These are phyloP conservation scores for Albifimbria verrucaria DNA, from an alignment of 2,329 filamentous ascomycete genomes.

Conservation along the genomic window DNA sequence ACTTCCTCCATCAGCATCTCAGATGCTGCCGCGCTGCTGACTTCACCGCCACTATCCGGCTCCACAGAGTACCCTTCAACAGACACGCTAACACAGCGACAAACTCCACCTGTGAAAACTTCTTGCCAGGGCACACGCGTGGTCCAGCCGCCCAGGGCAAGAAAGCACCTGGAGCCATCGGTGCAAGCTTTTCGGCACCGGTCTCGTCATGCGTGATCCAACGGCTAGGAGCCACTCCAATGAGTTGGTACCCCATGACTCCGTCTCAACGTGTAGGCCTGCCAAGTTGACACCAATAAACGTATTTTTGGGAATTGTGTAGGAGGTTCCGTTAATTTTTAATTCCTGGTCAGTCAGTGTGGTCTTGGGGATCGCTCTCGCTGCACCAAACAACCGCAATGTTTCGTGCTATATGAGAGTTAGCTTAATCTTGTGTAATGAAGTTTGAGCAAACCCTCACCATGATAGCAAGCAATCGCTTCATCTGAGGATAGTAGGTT, in stretches of 20 bases:
- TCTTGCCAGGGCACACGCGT: constrained; percentile 20
- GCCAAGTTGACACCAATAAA: constrained; percentile 15
- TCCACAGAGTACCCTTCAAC: no score
- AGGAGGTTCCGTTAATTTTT: constrained; percentile 12
- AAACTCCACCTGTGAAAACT: constrained; percentile 30
- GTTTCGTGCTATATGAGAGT: constrained; percentile 13
- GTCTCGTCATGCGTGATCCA: no score
- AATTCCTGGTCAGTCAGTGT: constrained; percentile 11
- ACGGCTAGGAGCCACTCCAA: no score
- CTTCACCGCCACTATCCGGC: constrained; percentile 8
- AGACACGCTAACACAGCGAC: constrained; percentile 24
- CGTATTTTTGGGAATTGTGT: constrained; percentile 13
- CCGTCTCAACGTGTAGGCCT: constrained; percentile 12
- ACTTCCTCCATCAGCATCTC: constrained; percentile 14
- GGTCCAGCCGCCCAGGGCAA: no score
- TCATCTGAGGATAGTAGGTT: constrained; percentile 14
- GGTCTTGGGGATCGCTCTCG: constrained; percentile 14
- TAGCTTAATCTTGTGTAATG: background rate
- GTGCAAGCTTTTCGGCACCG: no score
- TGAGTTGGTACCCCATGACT: no score
- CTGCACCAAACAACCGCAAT: constrained; percentile 13
- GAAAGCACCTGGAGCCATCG: no score
- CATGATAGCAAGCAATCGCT: constrained; percentile 16
- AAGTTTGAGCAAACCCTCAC: constrained; percentile 5
- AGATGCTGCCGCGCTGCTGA: constrained; percentile 10